Evolutionary conservation across 371 early-diverging fungal species (phyloP).

Genomic region (Saksenaea vasiformis): DNA sequence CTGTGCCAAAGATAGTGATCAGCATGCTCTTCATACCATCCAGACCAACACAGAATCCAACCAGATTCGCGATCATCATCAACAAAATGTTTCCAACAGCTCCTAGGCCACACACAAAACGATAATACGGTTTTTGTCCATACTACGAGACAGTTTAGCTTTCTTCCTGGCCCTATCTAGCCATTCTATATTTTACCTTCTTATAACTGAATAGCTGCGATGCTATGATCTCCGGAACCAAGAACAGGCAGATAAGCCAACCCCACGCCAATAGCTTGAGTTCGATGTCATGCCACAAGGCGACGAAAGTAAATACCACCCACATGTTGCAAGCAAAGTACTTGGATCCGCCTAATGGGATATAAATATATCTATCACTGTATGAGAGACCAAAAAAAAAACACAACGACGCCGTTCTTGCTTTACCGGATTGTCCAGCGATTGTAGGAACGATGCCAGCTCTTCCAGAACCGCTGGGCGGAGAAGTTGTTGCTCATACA

Average conservation of each 20-base stretch:
- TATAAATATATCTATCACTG: conserved; percentile 77
- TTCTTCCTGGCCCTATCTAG: not conserved
- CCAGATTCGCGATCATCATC: conserved; percentile 94
- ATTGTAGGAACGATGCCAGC: conserved; percentile 93
- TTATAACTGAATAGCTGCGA: conserved; percentile 58
- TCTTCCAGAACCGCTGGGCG: conserved; percentile 88
- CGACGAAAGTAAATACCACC: conserved; percentile 91
- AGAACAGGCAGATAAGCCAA: conserved; percentile 87
- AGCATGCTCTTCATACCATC: conserved; percentile 81
- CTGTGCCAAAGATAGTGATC: conserved; percentile 41
- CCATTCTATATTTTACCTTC: too few species aligned
- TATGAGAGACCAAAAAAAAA: conserved; percentile 4
- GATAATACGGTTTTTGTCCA: conserved; percentile 68
- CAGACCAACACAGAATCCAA: conserved; percentile 90
- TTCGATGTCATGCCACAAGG: conserved; percentile 93
- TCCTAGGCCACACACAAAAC: conserved; percentile 82
- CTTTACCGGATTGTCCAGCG: conserved; percentile 79
- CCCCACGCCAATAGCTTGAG: conserved; percentile 88
- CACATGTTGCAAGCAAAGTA: conserved; percentile 72
- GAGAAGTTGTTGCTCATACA: conserved; percentile 95
- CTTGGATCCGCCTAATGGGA: conserved; percentile 85
- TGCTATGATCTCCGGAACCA: conserved; percentile 83
- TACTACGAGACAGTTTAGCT: conserved; percentile 36
- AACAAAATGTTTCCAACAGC: conserved; percentile 84
- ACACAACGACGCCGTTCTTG: not conserved